These are phyloP conservation scores for Globisporangium spinosum DNA, from an alignment of 352 stramenopile genomes.

Conservation along the genomic window DNA sequence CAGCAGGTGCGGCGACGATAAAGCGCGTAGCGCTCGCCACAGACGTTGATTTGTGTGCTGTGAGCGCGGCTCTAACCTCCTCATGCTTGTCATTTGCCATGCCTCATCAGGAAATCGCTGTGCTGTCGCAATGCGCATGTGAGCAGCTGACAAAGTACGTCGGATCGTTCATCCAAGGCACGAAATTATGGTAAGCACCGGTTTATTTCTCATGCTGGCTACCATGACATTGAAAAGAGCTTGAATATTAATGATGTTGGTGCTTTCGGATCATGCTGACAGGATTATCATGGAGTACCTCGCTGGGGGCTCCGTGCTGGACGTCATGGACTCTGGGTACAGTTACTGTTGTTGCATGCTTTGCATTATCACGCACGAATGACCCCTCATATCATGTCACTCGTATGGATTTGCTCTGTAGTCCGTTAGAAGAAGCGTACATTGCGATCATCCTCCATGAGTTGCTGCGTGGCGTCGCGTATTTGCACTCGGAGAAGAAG, in stretches of 20 bases:
- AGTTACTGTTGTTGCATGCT: not conserved
- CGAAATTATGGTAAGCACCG: slow-evolving; percentile 60
- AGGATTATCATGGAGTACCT: slow-evolving; percentile 96
- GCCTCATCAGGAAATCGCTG: slow-evolving; percentile 77
- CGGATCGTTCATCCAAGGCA: slow-evolving; percentile 80
- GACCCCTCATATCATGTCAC: not conserved
- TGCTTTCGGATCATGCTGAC: not conserved
- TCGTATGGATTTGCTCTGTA: slow-evolving; percentile 10
- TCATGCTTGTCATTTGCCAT: not conserved
- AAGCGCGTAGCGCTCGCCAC: not conserved
- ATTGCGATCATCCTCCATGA: slow-evolving; percentile 84
- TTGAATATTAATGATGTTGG: not conserved
- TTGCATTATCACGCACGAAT: not conserved
- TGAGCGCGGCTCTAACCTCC: not conserved
- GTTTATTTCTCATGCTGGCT: not conserved
- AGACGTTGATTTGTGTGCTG: not conserved
- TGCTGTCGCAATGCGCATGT: slow-evolving; percentile 87
- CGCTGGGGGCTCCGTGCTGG: slow-evolving; percentile 86
- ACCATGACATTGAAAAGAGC: not conserved
- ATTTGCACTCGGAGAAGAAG: slow-evolving; percentile 81
- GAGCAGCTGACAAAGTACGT: slow-evolving; percentile 89
- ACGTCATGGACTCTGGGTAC: slow-evolving; percentile 78
- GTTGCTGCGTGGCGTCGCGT: slow-evolving; percentile 63
- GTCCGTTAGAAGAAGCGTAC: slow-evolving; percentile 71
- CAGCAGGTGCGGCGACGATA: slow-evolving; percentile 47